Percentiles rank a stretch among this genome's conserved stretches.
These are phyloP conservation scores for Platismatia glauca DNA, from an alignment of 495 filamentous ascomycete species.

Conservation along the genomic window DNA sequence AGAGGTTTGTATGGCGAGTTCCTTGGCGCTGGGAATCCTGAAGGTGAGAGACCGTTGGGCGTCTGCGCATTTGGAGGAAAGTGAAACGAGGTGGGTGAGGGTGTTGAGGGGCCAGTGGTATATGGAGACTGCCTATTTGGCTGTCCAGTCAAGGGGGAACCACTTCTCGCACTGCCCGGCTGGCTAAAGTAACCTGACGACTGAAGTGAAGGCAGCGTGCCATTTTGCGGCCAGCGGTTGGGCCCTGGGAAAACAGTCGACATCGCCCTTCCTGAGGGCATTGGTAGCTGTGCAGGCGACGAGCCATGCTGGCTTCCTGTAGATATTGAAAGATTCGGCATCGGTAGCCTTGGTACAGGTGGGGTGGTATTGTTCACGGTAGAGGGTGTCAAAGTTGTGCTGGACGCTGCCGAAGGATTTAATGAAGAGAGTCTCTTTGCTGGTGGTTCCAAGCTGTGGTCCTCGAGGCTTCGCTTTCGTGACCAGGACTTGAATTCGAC, in stretches of 20 bases:
- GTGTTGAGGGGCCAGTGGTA: conserved; percentile 32
- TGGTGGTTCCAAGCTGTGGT: conserved; percentile 52
- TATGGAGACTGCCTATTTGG: conserved; percentile 18
- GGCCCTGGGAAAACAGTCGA: conserved; percentile 50
- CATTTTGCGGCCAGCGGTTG: conserved; percentile 37
- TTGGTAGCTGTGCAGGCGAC: conserved; percentile 17
- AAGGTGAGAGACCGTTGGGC: conserved; percentile 52
- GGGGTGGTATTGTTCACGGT: conserved; percentile 25
- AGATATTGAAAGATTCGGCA: conserved; percentile 44
- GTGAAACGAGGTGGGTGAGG: conserved; percentile 27
- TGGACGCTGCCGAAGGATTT: conserved; percentile 27
- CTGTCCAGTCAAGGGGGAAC: conserved; percentile 16
- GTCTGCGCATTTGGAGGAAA: conserved; percentile 29
- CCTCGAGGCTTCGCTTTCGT: conserved; percentile 68
- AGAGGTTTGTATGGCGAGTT: conserved; percentile 89
- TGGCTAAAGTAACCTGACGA: conserved; percentile 29
- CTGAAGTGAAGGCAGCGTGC: conserved; percentile 47
- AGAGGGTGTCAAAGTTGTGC: conserved; percentile 31
- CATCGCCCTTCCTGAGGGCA: conserved; percentile 46
- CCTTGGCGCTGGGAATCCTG: conserved; percentile 52
- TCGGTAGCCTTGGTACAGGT: conserved; percentile 44
- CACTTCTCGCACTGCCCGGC: conserved; percentile 6
- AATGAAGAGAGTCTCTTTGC: conserved; percentile 49
- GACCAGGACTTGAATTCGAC: conserved; percentile 33
- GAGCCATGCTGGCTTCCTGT: conserved; percentile 11